These are phyloP conservation scores for Tylopilus intermedius DNA, from an alignment of 768 basidiomycete genomes.

Conservation along the genomic window DNA sequence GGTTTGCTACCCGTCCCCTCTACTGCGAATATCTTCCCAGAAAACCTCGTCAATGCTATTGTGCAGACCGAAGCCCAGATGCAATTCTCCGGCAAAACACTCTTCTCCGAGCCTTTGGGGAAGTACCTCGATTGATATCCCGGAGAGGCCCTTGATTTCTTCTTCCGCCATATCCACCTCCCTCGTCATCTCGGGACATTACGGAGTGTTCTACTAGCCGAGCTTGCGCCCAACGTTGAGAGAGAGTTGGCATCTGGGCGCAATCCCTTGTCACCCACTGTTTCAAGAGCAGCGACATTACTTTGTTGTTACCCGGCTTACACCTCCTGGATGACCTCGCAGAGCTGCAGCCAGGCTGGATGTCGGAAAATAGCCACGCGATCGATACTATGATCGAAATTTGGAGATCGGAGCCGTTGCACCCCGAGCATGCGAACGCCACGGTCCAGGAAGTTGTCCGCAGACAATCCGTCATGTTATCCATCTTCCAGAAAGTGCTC, in stretches of 20 bases:
- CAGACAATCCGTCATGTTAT: constrained; percentile 60
- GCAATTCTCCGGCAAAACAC: constrained; percentile 84
- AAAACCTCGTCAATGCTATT: constrained; percentile 78
- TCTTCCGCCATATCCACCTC: constrained; percentile 73
- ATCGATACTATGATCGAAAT: constrained; percentile 67
- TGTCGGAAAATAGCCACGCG: constrained; percentile 59
- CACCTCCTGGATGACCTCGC: constrained; percentile 75
- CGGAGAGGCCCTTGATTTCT: constrained; percentile 76
- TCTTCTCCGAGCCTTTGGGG: constrained; percentile 89
- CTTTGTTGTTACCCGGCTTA: constrained; percentile 62
- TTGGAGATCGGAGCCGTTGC: constrained; percentile 56
- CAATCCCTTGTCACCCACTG: constrained; percentile 48
- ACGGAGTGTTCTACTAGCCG: constrained; percentile 75
- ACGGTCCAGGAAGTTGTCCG: constrained; percentile 49
- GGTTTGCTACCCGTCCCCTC: constrained; percentile 31
- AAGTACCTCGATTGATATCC: constrained; percentile 91
- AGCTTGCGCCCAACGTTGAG: constrained; percentile 69
- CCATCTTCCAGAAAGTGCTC: constrained; percentile 72
- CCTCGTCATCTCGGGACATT: constrained; percentile 79
- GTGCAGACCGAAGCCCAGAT: constrained; percentile 90
- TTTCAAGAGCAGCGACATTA: constrained; percentile 45
- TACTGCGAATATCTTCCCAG: too few species aligned
- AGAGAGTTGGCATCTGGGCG: constrained; percentile 61
- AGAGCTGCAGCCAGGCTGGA: constrained; percentile 62
- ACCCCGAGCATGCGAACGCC: constrained; percentile 38